These are phyloP conservation scores for Periconia sp. DNA, from an alignment of 2,329 filamentous ascomycete species.

Conservation along the genomic window DNA sequence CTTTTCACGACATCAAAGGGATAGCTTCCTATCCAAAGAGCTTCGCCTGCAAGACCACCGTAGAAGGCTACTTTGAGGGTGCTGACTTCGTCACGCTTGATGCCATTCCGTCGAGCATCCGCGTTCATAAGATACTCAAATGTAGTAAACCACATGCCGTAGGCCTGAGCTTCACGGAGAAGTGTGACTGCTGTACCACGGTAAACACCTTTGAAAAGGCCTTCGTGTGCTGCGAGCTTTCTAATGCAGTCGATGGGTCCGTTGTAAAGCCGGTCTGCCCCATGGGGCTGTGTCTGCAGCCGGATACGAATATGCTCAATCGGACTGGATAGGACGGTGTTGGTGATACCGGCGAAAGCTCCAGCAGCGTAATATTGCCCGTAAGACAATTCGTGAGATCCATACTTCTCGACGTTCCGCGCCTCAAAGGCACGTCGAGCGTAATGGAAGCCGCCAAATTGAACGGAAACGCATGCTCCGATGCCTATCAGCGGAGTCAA, in stretches of 20 bases:
- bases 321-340: conserved; percentile 84
- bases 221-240: conserved; percentile 75
- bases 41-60: conserved; percentile 91
- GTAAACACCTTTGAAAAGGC: conserved; percentile 77
- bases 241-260: conserved; percentile 90
- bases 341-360: conserved; percentile 90
- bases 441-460: conserved; percentile 96
- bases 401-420: conserved; percentile 62
- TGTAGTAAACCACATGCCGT: conserved; percentile 91
- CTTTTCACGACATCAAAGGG: conserved; percentile 98
- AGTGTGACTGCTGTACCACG: conserved; percentile 87
- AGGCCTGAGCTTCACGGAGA: conserved; percentile 88
- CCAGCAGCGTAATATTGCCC: conserved; percentile 88
- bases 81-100: conserved; percentile 78
- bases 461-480: conserved; percentile 94
- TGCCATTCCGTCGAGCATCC: conserved; percentile 78
- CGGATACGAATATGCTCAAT: conserved; percentile 98
- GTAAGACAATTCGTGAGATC: conserved; percentile 68
- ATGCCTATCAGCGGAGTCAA: conserved; percentile 94
- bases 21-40: conserved; percentile 90
- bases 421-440: conserved; percentile 85
- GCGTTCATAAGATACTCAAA: conserved; percentile 97
- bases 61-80: conserved; percentile 89
- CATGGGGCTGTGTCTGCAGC: conserved; percentile 94
- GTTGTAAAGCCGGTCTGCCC: conserved; percentile 74